These are phyloP conservation scores for Coniochaeta pulveracea DNA, from an alignment of 2,329 filamentous ascomycete species.

Conservation along the genomic window DNA sequence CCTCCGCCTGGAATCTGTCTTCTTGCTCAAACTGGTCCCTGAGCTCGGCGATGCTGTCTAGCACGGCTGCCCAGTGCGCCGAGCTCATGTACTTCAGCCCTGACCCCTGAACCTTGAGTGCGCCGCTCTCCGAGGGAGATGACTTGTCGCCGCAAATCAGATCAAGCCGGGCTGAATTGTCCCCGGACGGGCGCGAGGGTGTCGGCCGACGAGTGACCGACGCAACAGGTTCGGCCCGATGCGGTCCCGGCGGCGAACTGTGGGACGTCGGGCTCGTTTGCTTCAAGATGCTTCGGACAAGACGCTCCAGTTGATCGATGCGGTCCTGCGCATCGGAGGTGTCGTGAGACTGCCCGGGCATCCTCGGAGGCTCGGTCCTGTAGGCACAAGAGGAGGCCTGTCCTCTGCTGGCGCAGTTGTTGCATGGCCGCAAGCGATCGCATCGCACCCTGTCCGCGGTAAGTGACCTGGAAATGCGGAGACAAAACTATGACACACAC, in stretches of 20 bases:
- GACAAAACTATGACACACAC: not conserved
- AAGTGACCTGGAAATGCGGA: not conserved
- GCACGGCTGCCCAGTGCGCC: conserved; percentile 27
- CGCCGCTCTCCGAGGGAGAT: conserved; percentile 17
- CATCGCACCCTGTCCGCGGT: conserved; percentile 12
- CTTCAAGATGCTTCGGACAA: not conserved
- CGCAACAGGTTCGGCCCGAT: conserved; percentile 3
- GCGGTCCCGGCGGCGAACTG: conserved; percentile 8
- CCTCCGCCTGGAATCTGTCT: conserved; percentile 8
- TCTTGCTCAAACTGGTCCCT: conserved; percentile 22
- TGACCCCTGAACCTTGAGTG: conserved; percentile 14
- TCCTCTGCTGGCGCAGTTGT: conserved; percentile 11
- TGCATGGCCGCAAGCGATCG: conserved; percentile 14
- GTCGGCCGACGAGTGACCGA: no score
- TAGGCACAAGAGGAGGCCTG: conserved; percentile 12
- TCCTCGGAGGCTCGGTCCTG: not conserved
- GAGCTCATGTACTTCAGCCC: conserved; percentile 21
- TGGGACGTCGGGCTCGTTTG: not conserved
- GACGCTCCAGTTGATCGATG: conserved; percentile 17
- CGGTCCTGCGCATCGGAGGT: conserved; percentile 9
- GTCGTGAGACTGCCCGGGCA: not conserved
- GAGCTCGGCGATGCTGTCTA: conserved; percentile 27
- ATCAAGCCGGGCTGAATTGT: no score
- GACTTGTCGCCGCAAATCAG: conserved; percentile 5
- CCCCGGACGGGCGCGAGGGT: no score